Evolutionary conservation across 768 basidiomycete species (phyloP).

Genomic region (Suillus alpinus): DNA sequence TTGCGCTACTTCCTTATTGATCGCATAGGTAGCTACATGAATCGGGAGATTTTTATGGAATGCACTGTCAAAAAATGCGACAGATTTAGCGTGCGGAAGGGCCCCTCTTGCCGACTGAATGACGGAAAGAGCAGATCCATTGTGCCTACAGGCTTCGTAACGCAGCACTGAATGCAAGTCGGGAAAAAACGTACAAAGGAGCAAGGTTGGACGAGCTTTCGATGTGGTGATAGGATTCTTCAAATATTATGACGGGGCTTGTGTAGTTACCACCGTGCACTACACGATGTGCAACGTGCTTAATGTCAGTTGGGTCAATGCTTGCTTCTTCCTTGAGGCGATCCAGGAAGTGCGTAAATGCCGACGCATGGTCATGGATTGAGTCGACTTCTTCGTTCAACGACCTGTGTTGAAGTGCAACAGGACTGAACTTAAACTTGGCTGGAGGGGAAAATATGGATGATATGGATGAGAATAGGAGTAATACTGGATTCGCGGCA

Average conservation of each 20-base stretch:
- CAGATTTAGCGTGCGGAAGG: constrained; percentile 65
- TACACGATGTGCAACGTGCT: constrained; percentile 69
- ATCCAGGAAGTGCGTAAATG: constrained; percentile 59
- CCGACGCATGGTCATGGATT: constrained; percentile 58
- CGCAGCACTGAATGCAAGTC: background rate
- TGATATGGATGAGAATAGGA: constrained; percentile 52
- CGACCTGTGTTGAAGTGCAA: constrained; percentile 10
- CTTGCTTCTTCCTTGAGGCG: constrained; percentile 39
- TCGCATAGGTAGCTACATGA: constrained; percentile 78
- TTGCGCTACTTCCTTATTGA: constrained; percentile 59
- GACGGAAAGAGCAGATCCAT: constrained; percentile 57
- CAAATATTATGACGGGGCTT: constrained; percentile 66
- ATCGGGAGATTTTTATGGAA: constrained; percentile 77
- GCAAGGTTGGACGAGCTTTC: constrained; percentile 75
- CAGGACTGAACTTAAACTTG: constrained; percentile 43
- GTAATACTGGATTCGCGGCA: constrained; percentile 38
- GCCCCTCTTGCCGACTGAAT: constrained; percentile 57
- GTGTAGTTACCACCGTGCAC: constrained; percentile 85
- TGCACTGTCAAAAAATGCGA: constrained; percentile 87
- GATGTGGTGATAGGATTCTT: constrained; percentile 70
- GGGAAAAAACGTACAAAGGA: constrained; percentile 55
- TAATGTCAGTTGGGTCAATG: constrained; percentile 44
- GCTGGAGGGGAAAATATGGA: constrained; percentile 56
- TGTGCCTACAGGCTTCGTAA: constrained; percentile 42
- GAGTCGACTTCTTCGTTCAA: constrained; percentile 26